These are phyloP conservation scores for Cladorrhinum samala DNA, from an alignment of 495 filamentous ascomycete species.

Conservation along the genomic window DNA sequence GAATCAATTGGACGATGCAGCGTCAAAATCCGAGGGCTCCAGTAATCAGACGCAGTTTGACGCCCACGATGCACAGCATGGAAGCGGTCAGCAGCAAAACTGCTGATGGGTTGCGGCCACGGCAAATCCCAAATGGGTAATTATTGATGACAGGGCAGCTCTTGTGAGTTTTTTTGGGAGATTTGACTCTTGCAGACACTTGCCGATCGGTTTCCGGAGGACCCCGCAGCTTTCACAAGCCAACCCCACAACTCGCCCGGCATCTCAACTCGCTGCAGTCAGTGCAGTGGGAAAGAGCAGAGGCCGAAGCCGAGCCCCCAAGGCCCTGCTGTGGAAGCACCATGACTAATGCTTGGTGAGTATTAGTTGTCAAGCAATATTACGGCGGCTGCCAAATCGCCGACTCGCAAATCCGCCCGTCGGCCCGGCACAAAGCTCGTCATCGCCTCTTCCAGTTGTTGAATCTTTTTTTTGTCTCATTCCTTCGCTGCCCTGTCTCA, in stretches of 20 bases:
- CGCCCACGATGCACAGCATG: neutral
- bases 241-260: neutral
- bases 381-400: slow-evolving; percentile 1
- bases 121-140: neutral
- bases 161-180: neutral
- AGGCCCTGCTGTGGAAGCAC: neutral
- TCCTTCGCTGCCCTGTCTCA: neutral
- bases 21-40: too few species aligned
- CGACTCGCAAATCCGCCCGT: too few species aligned
- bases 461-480: neutral
- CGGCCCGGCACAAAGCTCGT: neutral
- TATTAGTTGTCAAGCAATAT: too few species aligned
- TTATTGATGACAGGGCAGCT: neutral
- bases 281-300: too few species aligned
- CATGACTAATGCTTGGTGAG: neutral
- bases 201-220: neutral
- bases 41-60: neutral
- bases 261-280: neutral
- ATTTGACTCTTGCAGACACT: neutral
- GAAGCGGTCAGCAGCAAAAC: neutral
- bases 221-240: neutral
- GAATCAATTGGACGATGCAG: too few species aligned
- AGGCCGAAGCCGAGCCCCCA: neutral
- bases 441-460: neutral
- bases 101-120: neutral